phyloP scores from a whole-genome alignment of 2,329 filamentous ascomycete genomes.

The Botrytis fragariae region DNA sequence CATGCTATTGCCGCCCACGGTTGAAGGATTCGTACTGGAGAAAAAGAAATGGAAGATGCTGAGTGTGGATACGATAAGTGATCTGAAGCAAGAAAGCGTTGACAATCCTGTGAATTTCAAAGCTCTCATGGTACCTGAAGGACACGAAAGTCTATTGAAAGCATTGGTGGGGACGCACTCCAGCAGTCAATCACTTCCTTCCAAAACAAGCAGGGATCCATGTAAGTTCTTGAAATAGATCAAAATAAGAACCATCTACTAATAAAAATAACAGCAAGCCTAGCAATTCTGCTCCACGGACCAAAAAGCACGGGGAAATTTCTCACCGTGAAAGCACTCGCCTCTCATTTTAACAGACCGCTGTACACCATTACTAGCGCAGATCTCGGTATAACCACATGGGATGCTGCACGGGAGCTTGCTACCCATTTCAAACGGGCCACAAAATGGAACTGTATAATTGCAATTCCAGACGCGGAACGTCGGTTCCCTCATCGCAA shows the following conservation, averaged over 20 bases:
- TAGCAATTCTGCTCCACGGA: conserved; percentile 13
- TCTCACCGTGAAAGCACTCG: background rate
- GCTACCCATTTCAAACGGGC: conserved; percentile 1
- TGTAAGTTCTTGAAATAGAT: background rate
- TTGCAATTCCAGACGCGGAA: background rate
- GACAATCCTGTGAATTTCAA: background rate
- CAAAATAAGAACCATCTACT: background rate
- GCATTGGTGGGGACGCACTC: background rate
- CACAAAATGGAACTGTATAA: conserved; percentile 9
- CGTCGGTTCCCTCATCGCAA: background rate
- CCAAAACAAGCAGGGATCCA: accelerated
- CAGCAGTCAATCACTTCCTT: background rate
- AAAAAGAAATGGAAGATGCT: background rate
- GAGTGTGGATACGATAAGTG: background rate
- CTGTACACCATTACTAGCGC: background rate
- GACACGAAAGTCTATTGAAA: conserved; percentile 6
- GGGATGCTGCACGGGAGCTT: background rate
- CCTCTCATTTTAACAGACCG: conserved; percentile 1
- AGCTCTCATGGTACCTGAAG: background rate
- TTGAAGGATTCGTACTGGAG: background rate
- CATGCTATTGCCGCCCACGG: background rate
- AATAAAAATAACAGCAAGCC: background rate
- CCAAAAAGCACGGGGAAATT: background rate
- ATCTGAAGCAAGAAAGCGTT: background rate
- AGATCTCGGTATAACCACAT: background rate